These are phyloP conservation scores for Arthrinium phaeospermum DNA, from an alignment of 2,329 filamentous ascomycete species.

Conservation along the genomic window DNA sequence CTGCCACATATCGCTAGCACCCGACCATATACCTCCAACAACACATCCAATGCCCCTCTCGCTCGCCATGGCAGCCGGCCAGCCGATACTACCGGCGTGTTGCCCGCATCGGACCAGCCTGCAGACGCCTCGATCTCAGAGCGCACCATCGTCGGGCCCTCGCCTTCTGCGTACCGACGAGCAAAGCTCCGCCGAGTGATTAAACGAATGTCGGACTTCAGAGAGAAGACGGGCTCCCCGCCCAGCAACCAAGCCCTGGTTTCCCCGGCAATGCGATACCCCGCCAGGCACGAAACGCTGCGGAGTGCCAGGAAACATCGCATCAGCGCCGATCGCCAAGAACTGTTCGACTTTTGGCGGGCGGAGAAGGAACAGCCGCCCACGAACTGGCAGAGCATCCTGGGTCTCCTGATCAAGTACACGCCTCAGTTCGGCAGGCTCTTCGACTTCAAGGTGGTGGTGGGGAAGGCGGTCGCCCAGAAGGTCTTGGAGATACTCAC, in stretches of 20 bases:
- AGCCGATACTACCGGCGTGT: background rate
- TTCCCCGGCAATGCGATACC: conserved; percentile 24
- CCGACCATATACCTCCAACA: background rate
- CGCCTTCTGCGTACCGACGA: conserved; percentile 24
- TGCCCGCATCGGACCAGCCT: background rate
- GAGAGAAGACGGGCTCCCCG: background rate
- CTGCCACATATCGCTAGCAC: background rate
- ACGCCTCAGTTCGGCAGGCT: conserved; percentile 32
- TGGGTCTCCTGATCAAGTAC: conserved; percentile 34
- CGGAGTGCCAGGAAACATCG: conserved; percentile 24
- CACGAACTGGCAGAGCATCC: conserved; percentile 29
- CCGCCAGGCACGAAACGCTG: conserved; percentile 23
- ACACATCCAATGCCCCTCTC: background rate
- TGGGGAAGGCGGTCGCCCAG: conserved; percentile 32
- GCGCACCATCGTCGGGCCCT: conserved; percentile 17
- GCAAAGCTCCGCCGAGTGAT: conserved; percentile 24
- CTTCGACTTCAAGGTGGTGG: conserved; percentile 35
- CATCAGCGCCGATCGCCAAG: conserved; percentile 5
- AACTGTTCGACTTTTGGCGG: conserved; percentile 16
- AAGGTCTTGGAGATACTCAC: conserved; percentile 26
- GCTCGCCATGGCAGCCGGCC: background rate
- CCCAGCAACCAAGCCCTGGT: conserved; percentile 27
- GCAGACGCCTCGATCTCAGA: conserved; percentile 19
- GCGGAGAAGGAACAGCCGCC: conserved; percentile 20
- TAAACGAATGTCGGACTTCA: conserved; percentile 23